phyloP scores from a whole-genome alignment of 1,139 yeast genomes.

The Sugiyamaella pinicola region DNA sequence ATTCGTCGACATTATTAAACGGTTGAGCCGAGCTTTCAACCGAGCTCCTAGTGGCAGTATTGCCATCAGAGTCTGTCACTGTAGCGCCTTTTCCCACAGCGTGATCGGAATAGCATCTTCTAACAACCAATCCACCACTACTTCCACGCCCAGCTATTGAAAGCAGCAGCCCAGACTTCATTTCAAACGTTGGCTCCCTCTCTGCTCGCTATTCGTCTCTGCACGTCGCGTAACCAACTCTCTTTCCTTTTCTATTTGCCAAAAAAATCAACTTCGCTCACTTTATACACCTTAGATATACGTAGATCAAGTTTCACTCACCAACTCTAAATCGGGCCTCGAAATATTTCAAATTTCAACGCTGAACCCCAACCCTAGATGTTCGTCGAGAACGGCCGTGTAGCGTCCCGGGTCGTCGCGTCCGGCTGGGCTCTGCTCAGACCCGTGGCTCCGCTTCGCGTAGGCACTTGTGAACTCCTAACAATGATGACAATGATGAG shows the following conservation, averaged over 20 bases:
- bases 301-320: background rate
- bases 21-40: background rate
- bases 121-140: background rate
- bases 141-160: constrained; percentile 9
- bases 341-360: background rate
- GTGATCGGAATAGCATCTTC: constrained; percentile 12
- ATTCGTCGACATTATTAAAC: constrained; percentile 22
- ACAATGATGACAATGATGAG: too few species aligned
- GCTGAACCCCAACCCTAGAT: background rate
- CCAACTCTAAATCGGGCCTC: background rate
- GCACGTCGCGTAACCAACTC: too few species aligned
- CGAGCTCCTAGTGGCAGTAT: too few species aligned
- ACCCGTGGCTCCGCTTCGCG: too few species aligned
- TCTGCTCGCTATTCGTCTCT: too few species aligned
- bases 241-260: background rate
- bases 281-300: background rate
- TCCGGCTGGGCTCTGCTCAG: too few species aligned
- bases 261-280: background rate
- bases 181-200: too few species aligned
- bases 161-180: constrained; percentile 10
- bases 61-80: too few species aligned
- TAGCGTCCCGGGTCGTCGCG: background rate
- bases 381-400: background rate
- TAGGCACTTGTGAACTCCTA: too few species aligned
- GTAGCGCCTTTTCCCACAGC: background rate